Conservation (phyloP, 257 asterid species). For the Jasminum sambac region DNA sequence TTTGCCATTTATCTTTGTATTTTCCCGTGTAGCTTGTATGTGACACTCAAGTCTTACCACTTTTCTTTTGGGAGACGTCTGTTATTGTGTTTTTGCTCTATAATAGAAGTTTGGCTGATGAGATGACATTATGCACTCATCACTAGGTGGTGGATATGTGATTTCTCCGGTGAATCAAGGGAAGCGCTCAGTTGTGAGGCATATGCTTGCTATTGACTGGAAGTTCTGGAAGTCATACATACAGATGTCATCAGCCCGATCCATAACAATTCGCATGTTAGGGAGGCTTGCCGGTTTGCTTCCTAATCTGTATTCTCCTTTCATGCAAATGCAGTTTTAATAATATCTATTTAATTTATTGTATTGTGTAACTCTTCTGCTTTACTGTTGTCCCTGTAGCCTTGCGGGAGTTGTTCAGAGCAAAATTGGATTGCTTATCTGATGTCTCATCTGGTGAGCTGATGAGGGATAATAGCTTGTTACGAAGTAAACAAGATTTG, state of each 20-base stretch:
- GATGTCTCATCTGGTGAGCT: constrained; percentile 77
- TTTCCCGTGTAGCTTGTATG: constrained; percentile 2
- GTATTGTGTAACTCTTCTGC: constrained; percentile 19
- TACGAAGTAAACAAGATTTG: constrained; percentile 47
- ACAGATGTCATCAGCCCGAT: constrained; percentile 66
- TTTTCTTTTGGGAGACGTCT: constrained; percentile 8
- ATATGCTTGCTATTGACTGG: constrained; percentile 99
- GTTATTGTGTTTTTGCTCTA: constrained; percentile 10
- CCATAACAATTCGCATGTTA: constrained; percentile 69
- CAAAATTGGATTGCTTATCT: constrained; percentile 57
- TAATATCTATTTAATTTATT: constrained; percentile 13
- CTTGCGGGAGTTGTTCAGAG: constrained; percentile 82
- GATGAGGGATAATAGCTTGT: constrained; percentile 47
- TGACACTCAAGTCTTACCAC: constrained; percentile 16
- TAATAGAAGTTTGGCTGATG: constrained; percentile 24
- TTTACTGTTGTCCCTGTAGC: constrained; percentile 52
- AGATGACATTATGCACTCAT: constrained; percentile 26
- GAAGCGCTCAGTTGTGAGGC: constrained; percentile 75
- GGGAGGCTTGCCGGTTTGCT: constrained; percentile 65
- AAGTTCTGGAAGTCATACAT: constrained; percentile 79
- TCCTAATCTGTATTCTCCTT: constrained; percentile 19
- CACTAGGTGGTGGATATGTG: constrained; percentile 92
- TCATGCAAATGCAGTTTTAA: constrained; percentile 16
- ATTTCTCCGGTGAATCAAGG: constrained; percentile 84
- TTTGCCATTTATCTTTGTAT: constrained; percentile 6